Percentiles rank a stretch among this genome's conserved stretches.
phyloP scores from a whole-genome alignment of 2,329 filamentous ascomycete species.

The Phaeosphaeriaceae sp. region DNA sequence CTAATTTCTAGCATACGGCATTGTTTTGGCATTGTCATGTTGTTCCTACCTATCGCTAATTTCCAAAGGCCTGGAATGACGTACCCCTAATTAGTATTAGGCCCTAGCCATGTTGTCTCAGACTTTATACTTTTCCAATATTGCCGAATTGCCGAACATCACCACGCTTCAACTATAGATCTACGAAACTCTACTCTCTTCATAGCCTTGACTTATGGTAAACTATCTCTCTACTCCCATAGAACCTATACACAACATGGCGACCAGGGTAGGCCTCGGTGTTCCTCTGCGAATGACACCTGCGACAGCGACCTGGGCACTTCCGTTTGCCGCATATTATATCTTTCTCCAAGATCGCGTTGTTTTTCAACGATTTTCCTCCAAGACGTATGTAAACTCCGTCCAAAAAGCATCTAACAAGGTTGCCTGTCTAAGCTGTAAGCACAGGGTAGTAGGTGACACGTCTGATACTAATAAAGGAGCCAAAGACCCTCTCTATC shows the following conservation, averaged over 20 bases:
- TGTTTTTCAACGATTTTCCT: conserved; percentile 41
- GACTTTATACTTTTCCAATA: not conserved
- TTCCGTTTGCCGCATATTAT: conserved; percentile 53
- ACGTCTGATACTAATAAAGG: conserved; percentile 18
- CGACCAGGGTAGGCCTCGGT: conserved; percentile 41
- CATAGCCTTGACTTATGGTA: conserved; percentile 10
- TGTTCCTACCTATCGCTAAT: not conserved
- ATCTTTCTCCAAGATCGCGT: conserved; percentile 51
- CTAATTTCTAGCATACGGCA: too few species aligned
- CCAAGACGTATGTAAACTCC: conserved; percentile 35
- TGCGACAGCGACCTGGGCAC: conserved; percentile 49
- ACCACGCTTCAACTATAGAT: not conserved
- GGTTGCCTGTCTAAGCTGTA: conserved; percentile 9
- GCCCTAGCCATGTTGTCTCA: not conserved
- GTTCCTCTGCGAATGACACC: conserved; percentile 41
- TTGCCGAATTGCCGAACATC: not conserved
- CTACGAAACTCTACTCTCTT: not conserved
- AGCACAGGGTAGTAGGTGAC: conserved; percentile 35
- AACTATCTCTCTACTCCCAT: conserved; percentile 21
- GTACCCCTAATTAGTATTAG: not conserved
- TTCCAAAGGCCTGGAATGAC: not conserved
- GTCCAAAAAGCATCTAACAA: not conserved
- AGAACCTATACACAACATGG: conserved; percentile 22
- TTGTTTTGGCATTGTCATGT: too few species aligned
- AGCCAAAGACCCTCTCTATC: conserved; percentile 39